Evolutionary conservation across 768 basidiomycete genomes (phyloP), one percentile per base, ranked within the genome.

Genomic region (Boletus vermiculosoides): DNA sequence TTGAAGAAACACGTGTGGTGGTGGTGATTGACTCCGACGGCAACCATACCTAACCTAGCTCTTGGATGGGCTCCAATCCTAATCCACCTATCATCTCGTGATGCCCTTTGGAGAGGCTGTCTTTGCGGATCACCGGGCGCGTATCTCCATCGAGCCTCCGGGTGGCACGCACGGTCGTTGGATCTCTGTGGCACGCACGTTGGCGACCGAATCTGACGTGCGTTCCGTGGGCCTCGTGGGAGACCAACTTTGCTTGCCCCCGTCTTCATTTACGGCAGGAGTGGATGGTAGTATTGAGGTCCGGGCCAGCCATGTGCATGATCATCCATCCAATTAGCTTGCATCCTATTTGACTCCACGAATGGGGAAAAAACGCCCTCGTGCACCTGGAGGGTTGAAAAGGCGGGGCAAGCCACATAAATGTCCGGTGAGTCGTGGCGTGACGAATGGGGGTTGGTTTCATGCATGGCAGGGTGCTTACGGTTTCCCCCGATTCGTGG

Each of bases 321-420:
- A 48, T 42, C 20, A 42, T n/a, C 13, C 12, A 41, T 34, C 34
- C 34, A 25, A 2, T 15, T 30, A 39, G 36, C 15, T 13, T 5
- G 33, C n/a, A 9, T n/a, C 37, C 7, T 36, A 22, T 50, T 37
- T 23, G 36, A 18, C 33, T 31, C 22, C 40, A 46, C 51, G 23
- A 44, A 57, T 50, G 39, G 52, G 55, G 52, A 59, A 54, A 42
- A 59, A 49, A 33, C 54, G 56, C 44, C 59, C 54, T 59, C 63
- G 61, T 58, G 62, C 9, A 28, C 44, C 12, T 46, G 67, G 59
- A 66, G 68, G 57, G 57, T 52, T 49, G n/a, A 61, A 42, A 56
- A 60, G 62, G 56, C 66, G 59, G 58, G 79, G 79, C 65, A 82
- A 80, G 69, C 64, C 69, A 50, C 80, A 72, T 70, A 76, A 73